Conservation (phyloP, 441 rosid genomes). For the Biscutella laevigata region DNA sequence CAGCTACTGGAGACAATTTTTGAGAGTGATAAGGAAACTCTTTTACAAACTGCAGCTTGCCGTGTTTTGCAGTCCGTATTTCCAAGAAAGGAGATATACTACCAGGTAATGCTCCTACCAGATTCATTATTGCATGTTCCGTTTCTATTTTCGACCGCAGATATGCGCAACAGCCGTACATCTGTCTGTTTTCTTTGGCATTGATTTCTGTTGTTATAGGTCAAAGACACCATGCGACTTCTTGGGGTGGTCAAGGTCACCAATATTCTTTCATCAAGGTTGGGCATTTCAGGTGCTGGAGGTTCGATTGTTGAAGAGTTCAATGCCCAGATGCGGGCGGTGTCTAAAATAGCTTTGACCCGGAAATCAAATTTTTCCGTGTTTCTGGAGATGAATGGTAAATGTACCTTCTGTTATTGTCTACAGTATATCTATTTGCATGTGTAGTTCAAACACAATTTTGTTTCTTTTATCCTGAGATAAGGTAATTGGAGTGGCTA, state of each 20-base stretch:
- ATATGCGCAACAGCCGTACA: not conserved
- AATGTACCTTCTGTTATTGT: constrained; percentile 5
- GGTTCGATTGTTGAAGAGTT: constrained; percentile 95
- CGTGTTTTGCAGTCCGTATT: constrained; percentile 83
- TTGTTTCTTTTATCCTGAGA: constrained; percentile 12
- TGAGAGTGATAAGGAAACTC: constrained; percentile 89
- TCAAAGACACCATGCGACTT: constrained; percentile 92
- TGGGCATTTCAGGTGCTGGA: constrained; percentile 77
- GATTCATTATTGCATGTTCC: constrained; percentile 9
- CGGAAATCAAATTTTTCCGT: constrained; percentile 77
- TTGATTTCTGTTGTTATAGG: constrained; percentile 41
- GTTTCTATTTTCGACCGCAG: constrained; percentile 5
- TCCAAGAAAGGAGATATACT: constrained; percentile 76
- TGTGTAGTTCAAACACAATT: constrained; percentile 13
- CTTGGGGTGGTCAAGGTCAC: constrained; percentile 93
- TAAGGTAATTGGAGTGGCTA: not conserved
- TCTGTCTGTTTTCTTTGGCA: constrained; percentile 7
- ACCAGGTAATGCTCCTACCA: constrained; percentile 49
- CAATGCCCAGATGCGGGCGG: constrained; percentile 96
- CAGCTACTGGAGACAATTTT: constrained; percentile 71
- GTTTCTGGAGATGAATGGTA: constrained; percentile 88
- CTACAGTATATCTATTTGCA: constrained; percentile 9
- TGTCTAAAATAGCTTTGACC: constrained; percentile 94
- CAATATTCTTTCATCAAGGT: constrained; percentile 64
- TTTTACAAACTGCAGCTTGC: constrained; percentile 92